Conservation (phyloP, 371 early-diverging fungal species). For the Gilbertella persicaria region DNA sequence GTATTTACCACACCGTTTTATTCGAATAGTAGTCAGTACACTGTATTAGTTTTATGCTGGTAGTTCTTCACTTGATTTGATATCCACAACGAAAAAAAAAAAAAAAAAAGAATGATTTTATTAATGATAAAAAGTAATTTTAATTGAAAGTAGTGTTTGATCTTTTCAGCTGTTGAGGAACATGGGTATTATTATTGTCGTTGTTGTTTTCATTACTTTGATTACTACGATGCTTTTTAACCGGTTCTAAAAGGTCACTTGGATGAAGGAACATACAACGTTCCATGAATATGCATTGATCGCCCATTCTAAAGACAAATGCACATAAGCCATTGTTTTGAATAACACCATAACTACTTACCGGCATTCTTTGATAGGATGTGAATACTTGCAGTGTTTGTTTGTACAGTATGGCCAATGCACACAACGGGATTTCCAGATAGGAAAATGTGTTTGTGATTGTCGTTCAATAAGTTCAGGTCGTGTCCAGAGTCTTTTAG, state of each 20-base stretch:
- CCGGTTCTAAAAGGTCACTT: constrained; percentile 30
- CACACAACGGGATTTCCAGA: constrained; percentile 53
- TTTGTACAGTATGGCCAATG: constrained; percentile 65
- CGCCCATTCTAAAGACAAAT: constrained; percentile 40
- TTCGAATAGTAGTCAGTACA: too few relatives aligned
- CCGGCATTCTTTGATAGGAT: constrained; percentile 55
- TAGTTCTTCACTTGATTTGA: too few relatives aligned
- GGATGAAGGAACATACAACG: constrained; percentile 58
- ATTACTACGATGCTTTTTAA: constrained; percentile 1
- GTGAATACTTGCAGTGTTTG: constrained; percentile 61
- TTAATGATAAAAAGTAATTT: too few relatives aligned
- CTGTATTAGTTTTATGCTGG: too few relatives aligned
- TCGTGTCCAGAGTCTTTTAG: constrained; percentile 33
- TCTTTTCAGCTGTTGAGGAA: background rate
- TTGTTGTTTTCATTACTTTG: background rate
- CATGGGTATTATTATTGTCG: background rate
- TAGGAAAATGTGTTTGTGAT: constrained; percentile 35
- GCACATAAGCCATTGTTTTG: background rate
- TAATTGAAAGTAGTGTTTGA: background rate
- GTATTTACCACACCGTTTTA: too few relatives aligned
- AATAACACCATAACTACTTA: constrained; percentile 24
- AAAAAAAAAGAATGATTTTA: too few relatives aligned
- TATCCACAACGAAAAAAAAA: too few relatives aligned
- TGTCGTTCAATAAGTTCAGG: constrained; percentile 40
- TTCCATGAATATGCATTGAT: constrained; percentile 43